Percentiles rank a stretch among this genome's conserved stretches.
Evolutionary conservation across 208 protist species (phyloP).

Genomic region (Leishmania aethiopica): DNA sequence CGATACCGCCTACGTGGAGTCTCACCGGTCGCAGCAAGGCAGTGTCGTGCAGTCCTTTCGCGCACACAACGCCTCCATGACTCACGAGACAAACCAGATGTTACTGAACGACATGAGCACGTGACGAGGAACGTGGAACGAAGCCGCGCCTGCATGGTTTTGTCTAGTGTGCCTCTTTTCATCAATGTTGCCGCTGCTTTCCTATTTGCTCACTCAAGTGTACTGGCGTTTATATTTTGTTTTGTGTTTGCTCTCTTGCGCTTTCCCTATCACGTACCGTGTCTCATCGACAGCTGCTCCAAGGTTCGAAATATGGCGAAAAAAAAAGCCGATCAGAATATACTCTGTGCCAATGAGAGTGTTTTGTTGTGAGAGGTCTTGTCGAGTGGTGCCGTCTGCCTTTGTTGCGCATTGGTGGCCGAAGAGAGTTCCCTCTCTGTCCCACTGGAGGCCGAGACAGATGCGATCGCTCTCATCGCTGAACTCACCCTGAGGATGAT

Average conservation of each 20-base stretch:
- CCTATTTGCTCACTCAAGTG: not conserved
- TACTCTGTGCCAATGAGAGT: not conserved
- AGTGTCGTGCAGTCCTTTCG: constrained; percentile 38
- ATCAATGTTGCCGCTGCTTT: not conserved
- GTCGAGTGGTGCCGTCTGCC: not conserved
- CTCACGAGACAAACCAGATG: constrained; percentile 7
- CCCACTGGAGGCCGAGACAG: not conserved
- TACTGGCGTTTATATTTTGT: not conserved
- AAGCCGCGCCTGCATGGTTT: not conserved
- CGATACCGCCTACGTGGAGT: constrained; percentile 32
- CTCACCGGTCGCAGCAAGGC: constrained; percentile 7
- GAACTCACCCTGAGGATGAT: not conserved
- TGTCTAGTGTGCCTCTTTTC: not conserved
- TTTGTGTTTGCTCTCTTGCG: not conserved
- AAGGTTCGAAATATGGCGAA: not conserved
- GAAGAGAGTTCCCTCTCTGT: constrained; percentile 10
- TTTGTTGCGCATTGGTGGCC: not conserved
- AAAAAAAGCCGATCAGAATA: not conserved
- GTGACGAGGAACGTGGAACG: not conserved
- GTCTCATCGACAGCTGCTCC: not conserved
- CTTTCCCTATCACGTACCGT: not conserved
- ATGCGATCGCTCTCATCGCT: not conserved
- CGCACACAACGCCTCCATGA: constrained; percentile 19
- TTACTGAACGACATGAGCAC: not conserved
- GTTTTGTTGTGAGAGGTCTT: not conserved